Base-by-base conservation (phyloP, 176 grass and related monocot genomes). In the Rhipidocladum racemiflorum region DNA sequence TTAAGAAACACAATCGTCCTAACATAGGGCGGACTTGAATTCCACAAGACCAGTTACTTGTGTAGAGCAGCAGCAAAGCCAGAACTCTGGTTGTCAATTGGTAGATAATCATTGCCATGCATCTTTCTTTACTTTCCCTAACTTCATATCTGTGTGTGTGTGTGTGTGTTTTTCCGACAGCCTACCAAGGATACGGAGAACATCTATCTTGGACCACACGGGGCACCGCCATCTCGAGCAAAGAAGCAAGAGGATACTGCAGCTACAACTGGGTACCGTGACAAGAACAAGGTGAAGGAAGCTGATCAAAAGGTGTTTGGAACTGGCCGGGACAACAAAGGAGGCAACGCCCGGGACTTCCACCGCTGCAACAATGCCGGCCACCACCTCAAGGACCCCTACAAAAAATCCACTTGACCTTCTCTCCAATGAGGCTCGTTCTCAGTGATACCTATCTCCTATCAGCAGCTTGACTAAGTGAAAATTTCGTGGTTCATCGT, bases 141-240 rank as follows among this genome's bases (percentile, higher is more conserved):
- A 72, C 14, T 67, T 84, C 7, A 10, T 6, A 8, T 45, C 11
- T 15, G n/a, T n/a, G n/a, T n/a, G n/a, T n/a, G n/a, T n/a, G n/a
- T n/a, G n/a, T n/a, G n/a, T n/a, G n/a, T n/a, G n/a, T n/a, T n/a
- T n/a, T n/a, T n/a, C n/a, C n/a, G n/a, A 12, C 83, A 94, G 90
- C 63, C 56, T 68, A 73, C 75, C 75, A 94, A 92, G 69, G 92
- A 90, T 66, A 87, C 80, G 20, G 92, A 97, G 51, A 97, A 70
- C 72, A 87, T 97, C 24, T 94, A 97, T 85, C 86, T 97, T 24
- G 95, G 92, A 72, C 95, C 95, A 43, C 95, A 97, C 86, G 90
- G 95, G 5, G 95, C 92, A 55, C 88, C 92, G 1, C 90, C 87
- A 74, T 85, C 88, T 59, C 83, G 83, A 81, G 83, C 67, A 4